Evolutionary conservation across 2,329 filamentous ascomycete species (phyloP).

Genomic region (Paracamarosporium sp.): DNA sequence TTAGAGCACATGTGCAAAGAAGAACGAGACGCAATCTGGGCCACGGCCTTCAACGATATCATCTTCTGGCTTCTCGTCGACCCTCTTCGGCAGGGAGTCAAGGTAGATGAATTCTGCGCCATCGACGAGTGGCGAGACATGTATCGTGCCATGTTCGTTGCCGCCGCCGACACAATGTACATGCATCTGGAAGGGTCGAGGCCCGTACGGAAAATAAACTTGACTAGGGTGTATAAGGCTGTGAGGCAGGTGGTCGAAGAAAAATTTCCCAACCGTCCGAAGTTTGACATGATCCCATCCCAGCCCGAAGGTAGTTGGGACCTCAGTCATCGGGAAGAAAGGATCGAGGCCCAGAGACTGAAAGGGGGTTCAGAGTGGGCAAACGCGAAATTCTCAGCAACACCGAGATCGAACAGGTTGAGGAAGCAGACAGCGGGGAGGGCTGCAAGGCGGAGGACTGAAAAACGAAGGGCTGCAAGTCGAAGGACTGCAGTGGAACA

Average conservation of each 20-base stretch:
- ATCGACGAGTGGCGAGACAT: neutral
- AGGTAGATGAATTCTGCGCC: neutral
- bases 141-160: neutral
- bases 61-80: neutral
- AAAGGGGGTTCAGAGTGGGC: no score
- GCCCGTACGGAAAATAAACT: no score
- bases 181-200: neutral
- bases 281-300: neutral
- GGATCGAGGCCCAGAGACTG: neutral
- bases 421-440: neutral
- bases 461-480: no score
- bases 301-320: neutral
- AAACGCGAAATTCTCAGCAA: no score
- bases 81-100: neutral
- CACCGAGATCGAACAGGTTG: no score
- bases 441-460: no score
- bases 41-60: neutral
- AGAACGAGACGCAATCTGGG: neutral
- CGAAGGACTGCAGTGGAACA: no score
- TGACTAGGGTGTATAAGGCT: neutral
- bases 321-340: neutral
- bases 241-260: neutral
- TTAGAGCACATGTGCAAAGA: neutral
- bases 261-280: neutral
- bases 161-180: neutral